Conservation (phyloP, 2,329 filamentous ascomycete species). For the Periconia sp. region DNA sequence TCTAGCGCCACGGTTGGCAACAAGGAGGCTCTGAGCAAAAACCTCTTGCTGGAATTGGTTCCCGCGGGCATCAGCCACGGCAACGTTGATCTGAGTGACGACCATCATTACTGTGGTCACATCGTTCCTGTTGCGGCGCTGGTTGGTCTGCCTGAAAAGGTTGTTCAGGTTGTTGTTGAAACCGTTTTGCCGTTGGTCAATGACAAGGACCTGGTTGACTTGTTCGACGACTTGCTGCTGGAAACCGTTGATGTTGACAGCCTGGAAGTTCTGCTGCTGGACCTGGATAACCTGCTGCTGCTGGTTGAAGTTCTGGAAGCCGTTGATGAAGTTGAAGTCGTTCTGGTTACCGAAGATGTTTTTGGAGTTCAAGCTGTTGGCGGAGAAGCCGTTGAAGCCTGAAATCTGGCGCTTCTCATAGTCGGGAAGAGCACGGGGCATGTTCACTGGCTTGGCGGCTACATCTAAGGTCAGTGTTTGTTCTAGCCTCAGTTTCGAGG, state of each 20-base stretch:
- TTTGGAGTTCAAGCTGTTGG: slow-evolving; percentile 14
- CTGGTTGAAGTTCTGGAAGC: slow-evolving; percentile 34
- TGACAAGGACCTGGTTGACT: slow-evolving; percentile 29
- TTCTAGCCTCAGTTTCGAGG: too few relatives aligned
- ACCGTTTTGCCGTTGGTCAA: slow-evolving; percentile 31
- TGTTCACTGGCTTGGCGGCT: slow-evolving; percentile 31
- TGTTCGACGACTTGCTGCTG: slow-evolving; percentile 29
- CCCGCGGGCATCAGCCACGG: slow-evolving; percentile 27
- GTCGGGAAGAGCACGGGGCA: slow-evolving; percentile 15
- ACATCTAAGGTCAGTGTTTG: slow-evolving; percentile 12
- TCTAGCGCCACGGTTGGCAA: slow-evolving; percentile 30
- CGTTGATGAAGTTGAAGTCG: slow-evolving; percentile 34
- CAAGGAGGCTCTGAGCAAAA: slow-evolving; percentile 30
- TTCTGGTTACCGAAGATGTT: slow-evolving; percentile 19
- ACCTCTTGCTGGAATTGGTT: slow-evolving; percentile 24
- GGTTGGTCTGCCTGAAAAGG: slow-evolving; percentile 32
- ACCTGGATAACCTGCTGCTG: slow-evolving; percentile 32
- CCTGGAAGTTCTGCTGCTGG: slow-evolving; percentile 29
- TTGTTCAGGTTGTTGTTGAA: slow-evolving; percentile 35
- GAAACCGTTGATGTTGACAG: slow-evolving; percentile 26
- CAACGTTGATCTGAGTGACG: slow-evolving; percentile 33
- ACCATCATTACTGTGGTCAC: slow-evolving; percentile 29
- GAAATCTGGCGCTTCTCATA: slow-evolving; percentile 14
- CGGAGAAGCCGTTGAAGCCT: neutral
- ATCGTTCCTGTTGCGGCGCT: slow-evolving; percentile 20